A percentile compares a stretch with the other conserved stretches of the same genome.
Evolutionary conservation across 148 eudicot species (phyloP).

Genomic region (Nepenthes mirabilis): DNA sequence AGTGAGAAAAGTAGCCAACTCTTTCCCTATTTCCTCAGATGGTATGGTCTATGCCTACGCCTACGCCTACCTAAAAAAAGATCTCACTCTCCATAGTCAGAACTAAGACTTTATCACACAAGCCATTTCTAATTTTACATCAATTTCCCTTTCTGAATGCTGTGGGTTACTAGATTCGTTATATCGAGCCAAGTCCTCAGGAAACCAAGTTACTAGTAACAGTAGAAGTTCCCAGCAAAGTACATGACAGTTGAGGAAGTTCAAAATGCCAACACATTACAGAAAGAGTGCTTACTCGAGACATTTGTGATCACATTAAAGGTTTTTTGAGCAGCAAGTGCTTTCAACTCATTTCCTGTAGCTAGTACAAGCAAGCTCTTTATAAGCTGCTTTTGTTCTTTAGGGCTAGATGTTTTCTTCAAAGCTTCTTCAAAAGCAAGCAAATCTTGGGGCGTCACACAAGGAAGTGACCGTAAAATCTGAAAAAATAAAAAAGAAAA

Average conservation of each 20-base stretch:
- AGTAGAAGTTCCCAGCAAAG: no score
- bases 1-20: no score
- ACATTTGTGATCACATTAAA: slow-evolving; percentile 89
- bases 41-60: no score
- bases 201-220: no score
- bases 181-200: no score
- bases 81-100: no score
- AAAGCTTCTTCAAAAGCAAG: slow-evolving; percentile 91
- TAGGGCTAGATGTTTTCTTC: slow-evolving; percentile 75
- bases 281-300: slow-evolving; percentile 32
- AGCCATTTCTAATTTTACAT: not conserved
- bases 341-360: slow-evolving; percentile 80
- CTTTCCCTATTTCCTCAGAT: no score
- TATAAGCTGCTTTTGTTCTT: slow-evolving; percentile 96
- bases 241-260: not conserved
- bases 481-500: slow-evolving; percentile 15
- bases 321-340: slow-evolving; percentile 75
- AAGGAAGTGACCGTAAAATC: slow-evolving; percentile 82
- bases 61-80: no score
- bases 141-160: not conserved
- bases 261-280: not conserved
- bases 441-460: slow-evolving; percentile 63
- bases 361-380: slow-evolving; percentile 68
- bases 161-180: no score
- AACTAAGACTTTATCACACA: no score